Evolutionary conservation across 2,329 filamentous ascomycete genomes (phyloP).

Genomic region (Akanthomyces dipterigenus): DNA sequence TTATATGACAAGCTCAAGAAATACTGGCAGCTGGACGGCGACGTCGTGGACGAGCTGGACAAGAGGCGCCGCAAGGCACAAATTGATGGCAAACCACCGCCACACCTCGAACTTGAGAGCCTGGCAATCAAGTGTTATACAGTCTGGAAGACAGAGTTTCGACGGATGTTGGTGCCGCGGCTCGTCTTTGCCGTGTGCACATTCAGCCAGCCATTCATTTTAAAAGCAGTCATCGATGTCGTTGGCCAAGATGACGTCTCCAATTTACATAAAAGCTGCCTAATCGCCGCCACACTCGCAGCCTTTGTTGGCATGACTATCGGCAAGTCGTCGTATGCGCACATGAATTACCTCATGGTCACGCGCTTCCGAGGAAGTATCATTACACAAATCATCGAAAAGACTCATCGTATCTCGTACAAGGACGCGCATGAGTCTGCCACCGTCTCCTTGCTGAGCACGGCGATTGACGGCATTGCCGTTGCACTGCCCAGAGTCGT

Average conservation of each 20-base stretch:
- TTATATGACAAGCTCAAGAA: constrained; percentile 2
- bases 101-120: background rate
- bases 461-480: constrained; percentile 4
- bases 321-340: background rate
- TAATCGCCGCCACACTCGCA: background rate
- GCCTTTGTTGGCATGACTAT: constrained; percentile 2
- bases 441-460: constrained; percentile 3
- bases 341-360: constrained; percentile 20
- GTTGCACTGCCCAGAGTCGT: background rate
- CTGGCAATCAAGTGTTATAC: background rate
- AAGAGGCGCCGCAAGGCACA: background rate
- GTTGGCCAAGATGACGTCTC: background rate
- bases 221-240: background rate
- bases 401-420: constrained; percentile 29
- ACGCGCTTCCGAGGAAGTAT: constrained; percentile 26
- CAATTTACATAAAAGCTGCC: background rate
- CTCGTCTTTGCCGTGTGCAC: constrained; percentile 3
- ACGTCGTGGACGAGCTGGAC: background rate
- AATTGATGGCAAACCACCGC: background rate
- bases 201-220: constrained; percentile 5
- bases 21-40: background rate
- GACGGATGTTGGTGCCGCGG: background rate
- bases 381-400: constrained; percentile 40
- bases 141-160: background rate
- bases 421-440: constrained; percentile 22